These are phyloP conservation scores for Grosmannia serpens DNA, from an alignment of 2,329 filamentous ascomycete species.

Conservation along the genomic window DNA sequence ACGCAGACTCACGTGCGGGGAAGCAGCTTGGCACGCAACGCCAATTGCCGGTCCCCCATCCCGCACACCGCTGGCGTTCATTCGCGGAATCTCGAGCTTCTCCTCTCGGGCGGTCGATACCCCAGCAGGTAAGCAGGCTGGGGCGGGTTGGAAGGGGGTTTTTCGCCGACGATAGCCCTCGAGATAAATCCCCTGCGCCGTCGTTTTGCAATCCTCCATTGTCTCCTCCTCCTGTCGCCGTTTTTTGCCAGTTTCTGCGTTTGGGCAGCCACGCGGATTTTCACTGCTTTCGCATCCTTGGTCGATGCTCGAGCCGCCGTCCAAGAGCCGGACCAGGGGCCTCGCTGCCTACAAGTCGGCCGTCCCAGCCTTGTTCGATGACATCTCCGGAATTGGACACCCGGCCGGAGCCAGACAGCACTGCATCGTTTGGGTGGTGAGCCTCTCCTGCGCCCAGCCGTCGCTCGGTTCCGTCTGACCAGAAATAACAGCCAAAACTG, in stretches of 20 bases:
- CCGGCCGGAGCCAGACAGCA: neutral
- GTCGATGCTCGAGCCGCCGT: neutral
- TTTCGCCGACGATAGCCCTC: neutral
- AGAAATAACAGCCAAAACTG: constrained; percentile 28
- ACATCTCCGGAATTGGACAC: neutral
- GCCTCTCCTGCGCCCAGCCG: neutral
- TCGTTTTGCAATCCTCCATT: neutral
- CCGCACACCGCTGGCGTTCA: neutral
- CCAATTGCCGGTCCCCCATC: neutral
- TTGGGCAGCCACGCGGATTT: neutral
- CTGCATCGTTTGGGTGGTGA: constrained; percentile 2
- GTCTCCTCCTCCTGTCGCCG: neutral
- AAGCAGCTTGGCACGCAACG: neutral
- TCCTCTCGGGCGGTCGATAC: neutral
- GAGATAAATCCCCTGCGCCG: neutral
- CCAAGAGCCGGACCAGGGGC: neutral
- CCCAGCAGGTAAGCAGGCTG: neutral
- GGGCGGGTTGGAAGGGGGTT: neutral
- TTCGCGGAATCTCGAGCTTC: neutral
- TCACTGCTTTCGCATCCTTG: neutral
- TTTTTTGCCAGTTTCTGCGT: neutral
- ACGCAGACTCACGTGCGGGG: neutral
- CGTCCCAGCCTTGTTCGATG: constrained; percentile 1
- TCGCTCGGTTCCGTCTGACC: neutral
- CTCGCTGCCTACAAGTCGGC: neutral